Evolutionary conservation across 371 early-diverging fungal genomes (phyloP).

Genomic region (Paramicrosporidium saccamoebae): DNA sequence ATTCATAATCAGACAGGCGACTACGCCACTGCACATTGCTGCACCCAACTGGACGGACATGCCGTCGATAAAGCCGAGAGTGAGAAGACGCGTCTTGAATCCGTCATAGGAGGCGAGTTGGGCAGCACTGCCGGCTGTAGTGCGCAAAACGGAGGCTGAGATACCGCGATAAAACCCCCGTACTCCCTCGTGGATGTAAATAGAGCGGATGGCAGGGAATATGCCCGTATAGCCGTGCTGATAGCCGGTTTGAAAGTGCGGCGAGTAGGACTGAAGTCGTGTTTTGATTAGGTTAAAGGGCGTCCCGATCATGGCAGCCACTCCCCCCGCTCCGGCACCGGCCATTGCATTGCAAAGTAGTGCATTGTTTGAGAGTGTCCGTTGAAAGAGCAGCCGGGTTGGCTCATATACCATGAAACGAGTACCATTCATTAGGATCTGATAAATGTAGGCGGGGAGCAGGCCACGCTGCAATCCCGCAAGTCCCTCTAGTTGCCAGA

Average conservation of each 20-base stretch:
- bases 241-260: constrained; percentile 32
- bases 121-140: constrained; percentile 59
- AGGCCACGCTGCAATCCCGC: constrained; percentile 63
- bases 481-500: constrained; percentile 42
- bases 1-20: constrained; percentile 71
- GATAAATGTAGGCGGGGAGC: constrained; percentile 65
- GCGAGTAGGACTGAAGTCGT: constrained; percentile 59
- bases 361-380: constrained; percentile 3
- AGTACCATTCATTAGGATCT: constrained; percentile 63
- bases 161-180: constrained; percentile 54
- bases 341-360: constrained; percentile 14
- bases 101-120: constrained; percentile 67
- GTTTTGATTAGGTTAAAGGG: constrained; percentile 79
- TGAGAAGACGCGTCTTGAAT: constrained; percentile 23
- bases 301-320: constrained; percentile 46
- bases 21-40: constrained; percentile 41
- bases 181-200: constrained; percentile 33
- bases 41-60: constrained; percentile 30
- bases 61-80: constrained; percentile 9
- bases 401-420: constrained; percentile 71
- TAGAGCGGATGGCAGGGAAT: constrained; percentile 16
- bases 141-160: constrained; percentile 58
- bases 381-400: constrained; percentile 8
- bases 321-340: constrained; percentile 30
- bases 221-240: constrained; percentile 55